Evolutionary conservation across 192 early-diverging fungal species (phyloP), one percentile per base, ranked within the genome.

Genomic region (Linnemannia exigua): DNA sequence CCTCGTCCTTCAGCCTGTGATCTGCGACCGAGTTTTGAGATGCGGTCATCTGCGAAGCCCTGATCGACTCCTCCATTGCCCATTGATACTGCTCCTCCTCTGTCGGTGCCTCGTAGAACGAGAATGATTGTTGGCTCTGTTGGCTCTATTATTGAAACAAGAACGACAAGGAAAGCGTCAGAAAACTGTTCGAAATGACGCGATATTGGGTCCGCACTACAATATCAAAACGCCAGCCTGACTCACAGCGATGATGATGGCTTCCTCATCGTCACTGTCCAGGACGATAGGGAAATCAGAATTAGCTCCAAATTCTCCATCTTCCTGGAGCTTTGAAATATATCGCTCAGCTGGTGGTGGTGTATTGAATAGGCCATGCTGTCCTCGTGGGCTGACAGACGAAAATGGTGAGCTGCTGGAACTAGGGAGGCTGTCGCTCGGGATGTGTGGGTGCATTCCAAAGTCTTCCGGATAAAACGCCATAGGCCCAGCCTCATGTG

Each of bases 51-150:
- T 82, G 68, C 19, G 81, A 82, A 12, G 38, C 81, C 15, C 81
- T 68, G 0, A 82, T 22, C 20, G 81, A 82, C n/a, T 82, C 81
- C 36, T 82, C 81, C 46, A 82, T 72, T 19, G 81, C 81, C 81
- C 81, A 82, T 1, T 52, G 69, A 52, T 75, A 75, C 31, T 82
- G 81, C 48, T 82, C 81, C 17, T 82, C 81, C 48, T 82, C 81
- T 15, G 67, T 72, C 19, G 81, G 74, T 16, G 44, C 52, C 19
- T 82, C 74, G 31, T 77, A 82, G 44, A 72, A 51, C 5, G 81
- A 82, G 44, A 74, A 54, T 20, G 79, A 75, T 22, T 80, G 36
- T 22, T 44, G 68, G 22, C 68, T 36, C 35, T 36, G 35, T 70
- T 72, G 47, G 35, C 71, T 44, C 28, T 36, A 77, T 14, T n/a